Evolutionary conservation across 1,284 basidiomycete genomes (phyloP).

Genomic region (Xerocomus amazonicus): DNA sequence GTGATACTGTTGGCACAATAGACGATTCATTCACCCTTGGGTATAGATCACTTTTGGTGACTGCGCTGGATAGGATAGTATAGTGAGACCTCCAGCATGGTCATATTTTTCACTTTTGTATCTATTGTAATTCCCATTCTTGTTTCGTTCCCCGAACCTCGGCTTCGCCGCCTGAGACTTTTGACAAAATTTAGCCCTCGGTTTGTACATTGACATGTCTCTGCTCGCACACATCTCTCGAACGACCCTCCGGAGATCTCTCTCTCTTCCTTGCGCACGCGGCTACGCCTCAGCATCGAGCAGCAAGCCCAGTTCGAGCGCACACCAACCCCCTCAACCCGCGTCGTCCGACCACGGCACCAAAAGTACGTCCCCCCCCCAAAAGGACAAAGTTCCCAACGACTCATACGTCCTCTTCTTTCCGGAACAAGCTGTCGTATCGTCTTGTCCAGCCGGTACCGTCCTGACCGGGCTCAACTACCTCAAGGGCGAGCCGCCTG

Average conservation of each 20-base stretch:
- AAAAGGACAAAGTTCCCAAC: background rate
- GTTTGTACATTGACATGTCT: slow-evolving; percentile 17
- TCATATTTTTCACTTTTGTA: slow-evolving; percentile 17
- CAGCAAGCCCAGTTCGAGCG: background rate
- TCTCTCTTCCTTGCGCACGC: slow-evolving; percentile 11
- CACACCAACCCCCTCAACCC: background rate
- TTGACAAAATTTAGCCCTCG: background rate
- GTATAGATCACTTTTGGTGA: slow-evolving; percentile 9
- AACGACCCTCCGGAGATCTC: slow-evolving; percentile 8
- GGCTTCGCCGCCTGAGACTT: too few relatives aligned
- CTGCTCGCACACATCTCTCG: slow-evolving; percentile 10
- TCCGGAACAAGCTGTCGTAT: slow-evolving; percentile 31
- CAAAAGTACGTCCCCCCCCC: slow-evolving; percentile 18
- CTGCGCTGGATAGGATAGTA: slow-evolving; percentile 10
- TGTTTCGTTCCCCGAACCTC: slow-evolving; percentile 4
- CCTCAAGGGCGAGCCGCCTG: slow-evolving; percentile 78
- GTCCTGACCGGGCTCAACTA: slow-evolving; percentile 76
- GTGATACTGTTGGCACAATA: background rate
- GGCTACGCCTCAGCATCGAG: slow-evolving; percentile 11
- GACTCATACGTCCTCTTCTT: too few relatives aligned
- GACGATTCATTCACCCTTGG: background rate
- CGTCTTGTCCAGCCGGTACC: slow-evolving; percentile 69
- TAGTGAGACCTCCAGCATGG: slow-evolving; percentile 4
- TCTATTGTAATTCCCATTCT: slow-evolving; percentile 22
- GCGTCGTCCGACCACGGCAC: slow-evolving; percentile 15